Percentiles rank a stretch among this genome's conserved stretches.
Conservation (phyloP, 805 yeast genomes). For the Metschnikowia matae region DNA sequence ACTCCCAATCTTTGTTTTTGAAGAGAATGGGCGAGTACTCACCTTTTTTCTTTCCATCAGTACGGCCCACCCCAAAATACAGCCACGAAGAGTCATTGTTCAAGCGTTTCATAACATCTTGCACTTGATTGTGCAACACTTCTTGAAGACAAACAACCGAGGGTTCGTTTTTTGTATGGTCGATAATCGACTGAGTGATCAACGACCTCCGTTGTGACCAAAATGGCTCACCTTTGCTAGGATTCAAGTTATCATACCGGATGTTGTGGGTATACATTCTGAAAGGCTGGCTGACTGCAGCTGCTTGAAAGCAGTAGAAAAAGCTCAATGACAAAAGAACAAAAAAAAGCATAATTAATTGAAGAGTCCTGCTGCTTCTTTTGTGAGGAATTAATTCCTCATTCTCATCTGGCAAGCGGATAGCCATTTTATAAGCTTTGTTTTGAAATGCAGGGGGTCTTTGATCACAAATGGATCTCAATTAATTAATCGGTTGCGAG, state of each 20-base stretch:
- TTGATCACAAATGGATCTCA: background rate
- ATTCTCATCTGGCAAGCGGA: background rate
- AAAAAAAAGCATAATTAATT: background rate
- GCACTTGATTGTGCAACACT: slow-evolving; percentile 33
- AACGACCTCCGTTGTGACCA: slow-evolving; percentile 43
- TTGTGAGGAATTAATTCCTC: background rate
- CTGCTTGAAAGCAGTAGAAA: background rate
- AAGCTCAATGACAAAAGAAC: background rate
- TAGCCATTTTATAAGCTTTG: background rate
- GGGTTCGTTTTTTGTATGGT: slow-evolving; percentile 27
- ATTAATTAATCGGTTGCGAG: background rate
- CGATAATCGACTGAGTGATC: slow-evolving; percentile 38
- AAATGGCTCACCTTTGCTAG: slow-evolving; percentile 36
- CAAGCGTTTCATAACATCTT: slow-evolving; percentile 26
- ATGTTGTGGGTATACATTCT: slow-evolving; percentile 42
- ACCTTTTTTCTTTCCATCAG: slow-evolving; percentile 13
- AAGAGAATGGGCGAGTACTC: slow-evolving; percentile 33
- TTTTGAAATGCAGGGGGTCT: background rate
- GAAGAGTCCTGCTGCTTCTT: background rate
- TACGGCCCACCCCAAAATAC: slow-evolving; percentile 23
- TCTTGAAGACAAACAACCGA: slow-evolving; percentile 42
- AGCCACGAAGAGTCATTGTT: slow-evolving; percentile 27
- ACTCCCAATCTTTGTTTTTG: slow-evolving; percentile 28
- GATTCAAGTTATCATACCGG: slow-evolving; percentile 37
- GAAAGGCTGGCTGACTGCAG: background rate